Base-by-base conservation (phyloP, 2,329 filamentous ascomycete genomes). In the Raffaelea albimanens region DNA sequence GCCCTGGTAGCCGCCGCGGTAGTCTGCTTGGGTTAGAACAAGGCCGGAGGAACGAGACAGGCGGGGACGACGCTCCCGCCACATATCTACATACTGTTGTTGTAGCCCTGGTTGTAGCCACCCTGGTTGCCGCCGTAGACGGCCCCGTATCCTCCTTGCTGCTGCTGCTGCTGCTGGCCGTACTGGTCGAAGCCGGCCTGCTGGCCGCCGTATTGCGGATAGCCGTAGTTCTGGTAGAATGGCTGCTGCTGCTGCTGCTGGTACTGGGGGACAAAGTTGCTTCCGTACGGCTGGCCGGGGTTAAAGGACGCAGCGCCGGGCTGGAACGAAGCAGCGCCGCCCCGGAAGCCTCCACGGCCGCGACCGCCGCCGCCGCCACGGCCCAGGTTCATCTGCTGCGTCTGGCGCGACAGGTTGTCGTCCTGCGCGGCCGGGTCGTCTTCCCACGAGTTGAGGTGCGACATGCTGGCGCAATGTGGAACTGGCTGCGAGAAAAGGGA, bases 381-480 rank as follows among this genome's bases (percentile, higher is more conserved):
- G 33, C 84, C 85, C 60, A 90, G 64, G 65, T 88, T 87, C 65
- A 89, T 76, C 64, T 85, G 82, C 58, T 84, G 79, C 34, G 85
- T 70, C 72, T 90, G 86, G 59, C 82, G 81, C 53, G 86, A 79
- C 66, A 95, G 80, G 64, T 79, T 79, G 58, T 87, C 84, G 59
- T 90, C 84, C 72, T 87, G 83, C 53, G 80, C 82, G 47, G 83
- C 74, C 60, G 83, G 82, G 61, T 90, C 87, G 61, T 95, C 88
- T 70, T 97, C 90, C 87, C 93, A 97, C 53, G 89, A 95, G 67
- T 95, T 89, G 60, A 88, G 85, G 66, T 90, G 82, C 59, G 90
- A 50, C 54, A 55, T 55, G 40, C 22, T 55, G 29, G 22, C 13
- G 9, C 16, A 31, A 33, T 4, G 16, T 21, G n/a, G 38, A 18